These are phyloP conservation scores for Serendipita sp. DNA, from an alignment of 768 basidiomycete species.

Conservation along the genomic window DNA sequence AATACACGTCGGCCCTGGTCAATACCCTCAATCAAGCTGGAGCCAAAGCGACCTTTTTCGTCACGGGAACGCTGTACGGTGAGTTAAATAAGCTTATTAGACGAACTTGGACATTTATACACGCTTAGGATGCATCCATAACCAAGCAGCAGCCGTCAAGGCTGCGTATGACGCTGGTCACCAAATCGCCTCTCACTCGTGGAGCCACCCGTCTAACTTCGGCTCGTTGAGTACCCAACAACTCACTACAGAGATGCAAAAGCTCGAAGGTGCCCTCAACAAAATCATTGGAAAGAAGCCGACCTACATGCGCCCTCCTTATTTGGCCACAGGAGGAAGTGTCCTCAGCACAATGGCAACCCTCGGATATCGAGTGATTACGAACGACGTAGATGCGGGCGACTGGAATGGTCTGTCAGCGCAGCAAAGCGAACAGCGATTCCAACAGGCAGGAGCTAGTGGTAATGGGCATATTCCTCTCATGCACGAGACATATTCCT, in stretches of 20 bases:
- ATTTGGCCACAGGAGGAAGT: background rate
- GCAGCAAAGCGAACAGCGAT: background rate
- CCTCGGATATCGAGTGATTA: background rate
- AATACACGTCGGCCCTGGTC: constrained; percentile 5
- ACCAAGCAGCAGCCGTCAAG: background rate
- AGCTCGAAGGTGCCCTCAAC: constrained; percentile 1
- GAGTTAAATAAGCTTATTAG: background rate
- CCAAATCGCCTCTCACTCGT: constrained; percentile 9
- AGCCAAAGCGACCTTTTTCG: constrained; percentile 10
- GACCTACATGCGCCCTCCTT: constrained; percentile 2
- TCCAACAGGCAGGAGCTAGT: background rate
- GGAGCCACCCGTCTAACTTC: constrained; percentile 7
- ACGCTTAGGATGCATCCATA: background rate
- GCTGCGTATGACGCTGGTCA: constrained; percentile 6
- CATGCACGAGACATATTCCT: background rate
- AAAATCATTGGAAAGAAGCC: constrained; percentile 3
- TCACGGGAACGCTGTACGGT: constrained; percentile 5
- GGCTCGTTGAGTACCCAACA: background rate
- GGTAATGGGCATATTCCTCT: background rate
- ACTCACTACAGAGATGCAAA: background rate
- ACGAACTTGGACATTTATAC: background rate
- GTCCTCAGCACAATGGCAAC: background rate
- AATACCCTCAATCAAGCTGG: constrained; percentile 4
- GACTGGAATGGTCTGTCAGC: constrained; percentile 3
- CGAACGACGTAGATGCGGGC: background rate